A percentile compares a stretch with the other conserved stretches of the same genome.
phyloP scores from a whole-genome alignment of 2,329 filamentous ascomycete species.

The Blumeriella jaapii region DNA sequence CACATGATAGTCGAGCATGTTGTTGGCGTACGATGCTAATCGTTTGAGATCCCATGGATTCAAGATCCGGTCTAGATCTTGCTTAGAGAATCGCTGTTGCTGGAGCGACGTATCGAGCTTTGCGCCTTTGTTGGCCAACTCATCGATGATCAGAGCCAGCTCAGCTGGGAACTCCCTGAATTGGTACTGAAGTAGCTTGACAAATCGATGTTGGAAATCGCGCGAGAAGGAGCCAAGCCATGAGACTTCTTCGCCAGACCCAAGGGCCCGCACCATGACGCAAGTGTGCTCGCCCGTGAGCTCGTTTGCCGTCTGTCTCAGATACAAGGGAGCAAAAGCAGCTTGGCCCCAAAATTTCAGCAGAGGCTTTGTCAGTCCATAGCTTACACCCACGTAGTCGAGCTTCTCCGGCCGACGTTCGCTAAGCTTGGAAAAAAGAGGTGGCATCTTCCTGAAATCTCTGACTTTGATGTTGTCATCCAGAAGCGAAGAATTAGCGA shows the following conservation, averaged over 20 bases:
- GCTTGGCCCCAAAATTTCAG: conserved; percentile 97
- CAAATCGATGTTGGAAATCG: conserved; percentile 92
- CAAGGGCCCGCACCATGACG: conserved; percentile 84
- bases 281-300: conserved; percentile 95
- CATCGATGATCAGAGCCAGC: conserved; percentile 76
- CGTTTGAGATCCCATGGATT: conserved; percentile 93
- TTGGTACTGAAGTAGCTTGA: conserved; percentile 80
- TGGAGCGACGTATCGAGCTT: conserved; percentile 48
- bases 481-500: conserved; percentile 63
- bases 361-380: conserved; percentile 74
- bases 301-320: conserved; percentile 91
- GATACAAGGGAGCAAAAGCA: conserved; percentile 78
- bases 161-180: conserved; percentile 74
- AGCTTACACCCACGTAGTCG: conserved; percentile 93
- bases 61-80: conserved; percentile 64
- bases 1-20: conserved; percentile 95
- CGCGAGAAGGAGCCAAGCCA: conserved; percentile 88
- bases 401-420: conserved; percentile 70
- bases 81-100: conserved; percentile 51
- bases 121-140: conserved; percentile 66
- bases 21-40: conserved; percentile 89
- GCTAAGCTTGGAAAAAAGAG: conserved; percentile 77
- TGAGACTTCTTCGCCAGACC: conserved; percentile 52
- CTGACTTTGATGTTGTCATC: conserved; percentile 83
- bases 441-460: conserved; percentile 84